These are phyloP conservation scores for Jatropha curcas DNA, from an alignment of 345 rosid species.

Conservation along the genomic window DNA sequence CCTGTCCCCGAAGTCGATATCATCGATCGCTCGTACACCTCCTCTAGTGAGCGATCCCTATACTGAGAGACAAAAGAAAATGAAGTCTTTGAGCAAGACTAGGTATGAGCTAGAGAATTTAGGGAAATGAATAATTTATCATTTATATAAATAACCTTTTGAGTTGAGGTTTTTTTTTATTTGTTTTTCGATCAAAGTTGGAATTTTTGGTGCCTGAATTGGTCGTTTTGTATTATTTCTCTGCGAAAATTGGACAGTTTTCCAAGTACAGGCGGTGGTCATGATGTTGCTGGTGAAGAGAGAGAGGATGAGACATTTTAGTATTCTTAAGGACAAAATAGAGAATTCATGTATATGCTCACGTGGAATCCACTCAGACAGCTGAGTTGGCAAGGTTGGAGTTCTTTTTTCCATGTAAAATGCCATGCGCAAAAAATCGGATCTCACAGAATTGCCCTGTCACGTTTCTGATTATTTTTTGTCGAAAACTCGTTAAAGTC, in stretches of 20 bases:
- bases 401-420: too few species aligned
- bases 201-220: slow-evolving; percentile 18
- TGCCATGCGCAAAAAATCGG: too few species aligned
- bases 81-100: slow-evolving; percentile 67
- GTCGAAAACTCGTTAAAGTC: too few species aligned
- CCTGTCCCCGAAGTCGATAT: slow-evolving; percentile 87
- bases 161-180: slow-evolving; percentile 18
- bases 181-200: slow-evolving; percentile 10
- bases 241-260: slow-evolving; percentile 13
- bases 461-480: too few species aligned
- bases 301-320: too few species aligned
- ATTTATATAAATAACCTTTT: slow-evolving; percentile 6
- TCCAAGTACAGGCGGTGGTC: slow-evolving; percentile 18
- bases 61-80: slow-evolving; percentile 62
- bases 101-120: slow-evolving; percentile 66
- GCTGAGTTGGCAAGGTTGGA: too few species aligned
- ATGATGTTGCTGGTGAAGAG: too few species aligned
- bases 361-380: too few species aligned
- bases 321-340: too few species aligned
- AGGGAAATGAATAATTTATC: slow-evolving; percentile 42
- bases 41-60: slow-evolving; percentile 93
- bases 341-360: too few species aligned
- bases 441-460: too few species aligned
- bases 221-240: slow-evolving; percentile 16
- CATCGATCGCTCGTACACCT: slow-evolving; percentile 68